Evolutionary conservation across 257 asterid genomes (phyloP).

Genomic region (Nemophila menziesii): DNA sequence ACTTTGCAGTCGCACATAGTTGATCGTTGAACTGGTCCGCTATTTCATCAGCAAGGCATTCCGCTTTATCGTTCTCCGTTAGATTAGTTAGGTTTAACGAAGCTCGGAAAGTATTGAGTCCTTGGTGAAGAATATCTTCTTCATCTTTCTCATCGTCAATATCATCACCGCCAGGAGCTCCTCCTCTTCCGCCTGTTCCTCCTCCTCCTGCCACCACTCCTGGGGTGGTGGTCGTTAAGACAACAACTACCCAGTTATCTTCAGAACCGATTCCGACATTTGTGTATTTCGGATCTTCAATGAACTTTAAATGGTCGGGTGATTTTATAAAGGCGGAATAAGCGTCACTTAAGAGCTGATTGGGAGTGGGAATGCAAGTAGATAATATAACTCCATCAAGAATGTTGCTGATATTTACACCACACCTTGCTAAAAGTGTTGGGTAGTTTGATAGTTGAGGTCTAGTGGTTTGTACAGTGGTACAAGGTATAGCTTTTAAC

Average conservation of each 20-base stretch:
- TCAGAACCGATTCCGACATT: constrained; percentile 67
- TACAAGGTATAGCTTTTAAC: constrained; percentile 56
- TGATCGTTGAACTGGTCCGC: constrained; percentile 60
- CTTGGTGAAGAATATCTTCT: constrained; percentile 56
- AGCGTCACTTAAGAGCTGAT: constrained; percentile 36
- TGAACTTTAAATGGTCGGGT: constrained; percentile 43
- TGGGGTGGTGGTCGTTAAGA: constrained; percentile 63
- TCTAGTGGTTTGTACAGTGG: background rate
- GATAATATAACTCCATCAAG: constrained; percentile 76
- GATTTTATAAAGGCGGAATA: constrained; percentile 54
- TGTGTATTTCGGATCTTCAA: constrained; percentile 52
- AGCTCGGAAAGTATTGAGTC: constrained; percentile 61
- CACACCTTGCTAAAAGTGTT: constrained; percentile 21
- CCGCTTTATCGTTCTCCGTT: constrained; percentile 57
- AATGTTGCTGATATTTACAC: constrained; percentile 58
- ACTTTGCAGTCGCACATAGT: constrained; percentile 73
- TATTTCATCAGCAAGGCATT: constrained; percentile 68
- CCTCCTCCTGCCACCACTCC: constrained; percentile 4
- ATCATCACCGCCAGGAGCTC: constrained; percentile 16
- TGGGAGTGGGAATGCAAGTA: constrained; percentile 73
- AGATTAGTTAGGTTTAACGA: constrained; percentile 54
- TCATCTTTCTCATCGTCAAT: constrained; percentile 49
- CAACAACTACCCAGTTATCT: constrained; percentile 64
- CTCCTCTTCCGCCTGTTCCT: constrained; percentile 20
- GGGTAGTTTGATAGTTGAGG: background rate